Conservation (phyloP, 2,329 filamentous ascomycete species). For the Nigrospora osmanthi region DNA sequence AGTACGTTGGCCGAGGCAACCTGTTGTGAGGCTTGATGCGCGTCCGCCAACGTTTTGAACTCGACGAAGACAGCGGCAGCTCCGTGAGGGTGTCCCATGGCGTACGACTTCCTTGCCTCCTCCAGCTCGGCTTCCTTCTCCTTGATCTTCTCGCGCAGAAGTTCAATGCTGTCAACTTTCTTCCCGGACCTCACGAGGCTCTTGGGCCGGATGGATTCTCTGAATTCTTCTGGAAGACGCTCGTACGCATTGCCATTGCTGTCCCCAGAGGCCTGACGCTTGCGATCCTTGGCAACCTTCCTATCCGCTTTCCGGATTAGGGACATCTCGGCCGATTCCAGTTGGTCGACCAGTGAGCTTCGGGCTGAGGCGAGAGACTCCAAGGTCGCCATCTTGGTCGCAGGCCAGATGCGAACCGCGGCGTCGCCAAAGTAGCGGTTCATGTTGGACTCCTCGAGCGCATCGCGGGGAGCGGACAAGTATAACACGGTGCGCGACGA, state of each 20-base stretch:
- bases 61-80: conserved; percentile 84
- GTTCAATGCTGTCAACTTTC: conserved; percentile 86
- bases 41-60: conserved; percentile 73
- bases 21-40: conserved; percentile 73
- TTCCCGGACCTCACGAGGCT: conserved; percentile 63
- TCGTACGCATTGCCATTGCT: conserved; percentile 5
- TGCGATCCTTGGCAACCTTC: conserved; percentile 42
- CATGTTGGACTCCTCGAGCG: conserved; percentile 66
- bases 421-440: conserved; percentile 69
- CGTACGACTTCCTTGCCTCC: conserved; percentile 20
- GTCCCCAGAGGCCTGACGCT: conserved; percentile 5
- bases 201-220: conserved; percentile 14
- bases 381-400: conserved; percentile 65
- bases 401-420: conserved; percentile 79
- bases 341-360: conserved; percentile 64
- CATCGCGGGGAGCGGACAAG: conserved; percentile 71
- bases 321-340: conserved; percentile 77
- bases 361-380: conserved; percentile 71
- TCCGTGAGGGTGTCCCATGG: conserved; percentile 11
- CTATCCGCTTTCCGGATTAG: conserved; percentile 68
- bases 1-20: conserved; percentile 13
- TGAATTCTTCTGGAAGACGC: conserved; percentile 13
- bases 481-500: conserved; percentile 93
- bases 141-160: conserved; percentile 60
- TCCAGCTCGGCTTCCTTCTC: conserved; percentile 20